Conservation (phyloP, 768 basidiomycete genomes). For the Mycena leptocephala region DNA sequence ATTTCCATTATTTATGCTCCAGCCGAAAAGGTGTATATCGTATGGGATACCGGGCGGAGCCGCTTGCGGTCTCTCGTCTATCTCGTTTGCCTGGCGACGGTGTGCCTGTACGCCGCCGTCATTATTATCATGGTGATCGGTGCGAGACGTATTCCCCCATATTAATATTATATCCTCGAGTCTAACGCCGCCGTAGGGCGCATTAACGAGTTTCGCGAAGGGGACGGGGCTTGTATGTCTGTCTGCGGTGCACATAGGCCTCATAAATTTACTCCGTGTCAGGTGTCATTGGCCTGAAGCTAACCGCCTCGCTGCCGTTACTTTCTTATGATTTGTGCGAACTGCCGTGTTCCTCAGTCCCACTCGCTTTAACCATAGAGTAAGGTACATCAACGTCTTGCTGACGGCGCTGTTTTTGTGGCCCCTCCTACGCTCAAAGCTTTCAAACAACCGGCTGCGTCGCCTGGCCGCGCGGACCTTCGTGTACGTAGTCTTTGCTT, state of each 20-base stretch:
- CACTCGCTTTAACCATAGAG: neutral
- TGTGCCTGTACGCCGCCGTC: conserved; percentile 57
- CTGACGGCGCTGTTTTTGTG: conserved; percentile 63
- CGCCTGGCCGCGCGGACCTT: conserved; percentile 60
- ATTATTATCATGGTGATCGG: conserved; percentile 57
- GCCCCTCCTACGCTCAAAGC: conserved; percentile 56
- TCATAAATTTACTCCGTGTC: neutral
- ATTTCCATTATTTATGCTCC: neutral
- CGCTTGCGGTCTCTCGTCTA: conserved; percentile 61
- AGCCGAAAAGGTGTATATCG: conserved; percentile 67
- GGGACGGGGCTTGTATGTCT: conserved; percentile 53
- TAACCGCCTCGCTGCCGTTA: conserved; percentile 59
- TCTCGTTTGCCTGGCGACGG: conserved; percentile 54
- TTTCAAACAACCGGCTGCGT: conserved; percentile 52
- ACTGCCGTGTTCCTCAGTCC: neutral
- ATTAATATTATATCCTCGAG: neutral
- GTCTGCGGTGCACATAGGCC: neutral
- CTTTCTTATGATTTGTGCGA: conserved; percentile 63
- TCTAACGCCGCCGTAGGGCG: conserved; percentile 45
- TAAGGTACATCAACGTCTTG: conserved; percentile 52
- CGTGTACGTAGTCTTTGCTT: conserved; percentile 46
- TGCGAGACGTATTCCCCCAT: conserved; percentile 33
- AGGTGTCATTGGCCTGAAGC: conserved; percentile 63
- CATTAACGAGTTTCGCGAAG: conserved; percentile 49
- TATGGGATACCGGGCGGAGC: conserved; percentile 54